Base-by-base conservation (phyloP, 2,329 filamentous ascomycete genomes). In the Incumbomyces delicatus region DNA sequence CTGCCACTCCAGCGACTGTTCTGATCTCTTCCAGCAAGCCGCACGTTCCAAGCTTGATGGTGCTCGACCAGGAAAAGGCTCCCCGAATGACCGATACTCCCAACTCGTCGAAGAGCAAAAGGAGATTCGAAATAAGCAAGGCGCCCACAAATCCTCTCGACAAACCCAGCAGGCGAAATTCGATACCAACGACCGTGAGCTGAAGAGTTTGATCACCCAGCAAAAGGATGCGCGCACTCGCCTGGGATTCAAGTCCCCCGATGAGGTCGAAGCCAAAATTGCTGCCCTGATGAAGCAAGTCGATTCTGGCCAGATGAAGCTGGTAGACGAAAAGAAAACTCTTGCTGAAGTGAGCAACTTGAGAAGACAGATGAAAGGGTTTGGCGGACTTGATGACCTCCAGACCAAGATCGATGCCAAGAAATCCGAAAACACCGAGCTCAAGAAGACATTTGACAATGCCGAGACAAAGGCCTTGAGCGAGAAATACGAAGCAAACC, bases 311-410 rank as follows among this genome's bases (percentile, higher is more conserved):
- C 84, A 78, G 64, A 89, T 98, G 84, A 94, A 89, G 71, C 74
- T 98, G 43, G 92, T 96, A 10, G 92, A 98, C 59, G 92, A 96
- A 78, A 94, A 87, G 76, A 96, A 95, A 77, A 82, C 87, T 7
- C 75, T 96, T 16, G 71, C 77, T 42, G 87, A 95, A 60, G 83
- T 95, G 58, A 85, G 84, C 41, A 83, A 72, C 64, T 72, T 96
- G 56, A 83, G 85, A 67, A 94, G 94, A 74, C 78, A 85, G 61
- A 86, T 86, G 71, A 96, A 95, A 80, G 84, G 80, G 68, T 95
- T 98, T 65, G 80, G 81, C 49, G 78, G 81, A 52, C 84, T 96
- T 60, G 87, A 94, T 50, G 81, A 85, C 50, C 75, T 81, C 30
- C 86, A 96, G 70, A 94, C 94, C 76, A 77, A 77, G 56, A 96